Evolutionary conservation across 1,284 basidiomycete genomes (phyloP).

Genomic region (Apiotrichum gamsii): DNA sequence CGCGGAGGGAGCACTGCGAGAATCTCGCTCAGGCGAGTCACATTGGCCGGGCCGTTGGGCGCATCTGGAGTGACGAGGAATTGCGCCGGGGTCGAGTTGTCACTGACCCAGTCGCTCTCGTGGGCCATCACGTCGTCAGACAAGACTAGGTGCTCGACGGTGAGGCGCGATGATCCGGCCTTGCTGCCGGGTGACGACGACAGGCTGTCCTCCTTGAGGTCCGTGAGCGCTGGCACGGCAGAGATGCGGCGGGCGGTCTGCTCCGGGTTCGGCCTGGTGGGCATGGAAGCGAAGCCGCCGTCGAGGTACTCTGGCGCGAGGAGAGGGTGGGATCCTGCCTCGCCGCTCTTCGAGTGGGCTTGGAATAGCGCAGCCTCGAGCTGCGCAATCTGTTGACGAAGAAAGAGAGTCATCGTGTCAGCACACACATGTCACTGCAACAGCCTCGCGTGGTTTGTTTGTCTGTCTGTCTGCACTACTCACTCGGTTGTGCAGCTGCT

Average conservation of each 20-base stretch:
- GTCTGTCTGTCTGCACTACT: not conserved
- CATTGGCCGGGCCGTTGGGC: constrained; percentile 24
- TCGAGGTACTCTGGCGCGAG: constrained; percentile 38
- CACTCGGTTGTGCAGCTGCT: constrained; percentile 41
- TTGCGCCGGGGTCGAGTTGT: constrained; percentile 37
- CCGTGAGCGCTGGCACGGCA: not conserved
- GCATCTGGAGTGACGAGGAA: constrained; percentile 20
- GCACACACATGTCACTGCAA: not conserved
- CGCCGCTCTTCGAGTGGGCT: constrained; percentile 20
- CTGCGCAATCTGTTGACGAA: constrained; percentile 34
- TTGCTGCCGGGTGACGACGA: not conserved
- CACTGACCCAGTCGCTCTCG: constrained; percentile 39
- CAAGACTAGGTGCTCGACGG: constrained; percentile 31
- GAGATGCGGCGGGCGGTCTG: not conserved
- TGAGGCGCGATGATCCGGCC: constrained; percentile 20
- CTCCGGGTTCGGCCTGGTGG: not conserved
- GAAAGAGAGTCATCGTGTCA: too few relatives aligned
- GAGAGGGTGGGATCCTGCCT: constrained; percentile 25
- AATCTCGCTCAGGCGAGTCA: constrained; percentile 28
- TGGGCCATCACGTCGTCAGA: constrained; percentile 30
- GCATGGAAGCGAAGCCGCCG: constrained; percentile 27
- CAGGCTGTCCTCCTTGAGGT: not conserved
- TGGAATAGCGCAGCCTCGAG: constrained; percentile 40
- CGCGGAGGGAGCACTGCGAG: constrained; percentile 29
- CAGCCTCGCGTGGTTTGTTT: too few relatives aligned